Evolutionary conservation across 139 green algal species (phyloP), one percentile per base, ranked within the genome.

Genomic region (Chlamydomonas sp.): DNA sequence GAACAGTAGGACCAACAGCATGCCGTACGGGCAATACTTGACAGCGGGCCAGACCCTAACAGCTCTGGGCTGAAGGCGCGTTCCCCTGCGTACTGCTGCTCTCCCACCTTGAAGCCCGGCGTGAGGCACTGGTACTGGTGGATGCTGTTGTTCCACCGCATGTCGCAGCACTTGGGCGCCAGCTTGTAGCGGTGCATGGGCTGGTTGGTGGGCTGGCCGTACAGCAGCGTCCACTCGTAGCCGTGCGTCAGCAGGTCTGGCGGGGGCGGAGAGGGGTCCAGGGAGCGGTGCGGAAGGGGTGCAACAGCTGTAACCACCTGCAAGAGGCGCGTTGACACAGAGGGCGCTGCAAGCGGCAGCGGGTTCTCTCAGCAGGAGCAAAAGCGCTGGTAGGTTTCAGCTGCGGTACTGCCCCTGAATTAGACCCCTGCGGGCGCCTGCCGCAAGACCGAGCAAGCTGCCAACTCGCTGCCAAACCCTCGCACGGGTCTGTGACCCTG

Each of bases 191-290:
- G 88, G 83, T 92, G 90, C 81, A 87, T 85, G 62, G 88, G 49
- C 78, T 90, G 88, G 88, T 93, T 93, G 80, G 85, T 89, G 61
- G 90, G 90, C 85, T 91, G 10, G 18, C 90, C 88, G 62, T 90
- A 84, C 77, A 91, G 80, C 74, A 93, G 88, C 16, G 90, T 91
- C 90, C 90, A 93, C 88, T 93, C 90, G 80, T 87, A 93, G 63
- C 90, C 90, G 62, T 91, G 78, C 0, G 72, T 62, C 49, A 91
- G 82, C 63, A 93, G 77, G 75, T 93, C 88, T 93, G 85, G 5
- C 14, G 77, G 12, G 77, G 57, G 75, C 75, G 9, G 12, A 61
- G 17, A 18, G 9, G 20, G 7, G 20, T 60, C 57, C 7, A 60
- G 3, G 57, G 17, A 12, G 12, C 64, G 12, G 73, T 14, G 31